Evolutionary conservation across 2,329 filamentous ascomycete species (phyloP).

Genomic region (Trichoderma endophyticum): DNA sequence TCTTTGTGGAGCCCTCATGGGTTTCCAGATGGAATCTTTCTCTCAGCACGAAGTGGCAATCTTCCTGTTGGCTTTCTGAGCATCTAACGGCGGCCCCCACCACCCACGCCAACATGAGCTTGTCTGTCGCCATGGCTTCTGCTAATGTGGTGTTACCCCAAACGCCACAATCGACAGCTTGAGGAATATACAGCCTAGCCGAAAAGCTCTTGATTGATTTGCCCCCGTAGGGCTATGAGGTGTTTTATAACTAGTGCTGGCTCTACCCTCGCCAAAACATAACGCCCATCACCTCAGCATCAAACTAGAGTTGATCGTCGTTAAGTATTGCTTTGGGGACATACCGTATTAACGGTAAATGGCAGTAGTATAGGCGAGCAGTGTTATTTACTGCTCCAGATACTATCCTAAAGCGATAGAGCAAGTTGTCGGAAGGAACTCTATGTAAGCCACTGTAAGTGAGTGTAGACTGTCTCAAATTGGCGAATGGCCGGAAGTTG

Average conservation of each 20-base stretch:
- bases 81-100: not conserved
- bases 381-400: not conserved
- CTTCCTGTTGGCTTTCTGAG: not conserved
- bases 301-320: not conserved
- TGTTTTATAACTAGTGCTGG: too few species aligned
- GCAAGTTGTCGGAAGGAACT: too few species aligned
- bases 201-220: not conserved
- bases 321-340: not conserved
- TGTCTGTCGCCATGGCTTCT: not conserved
- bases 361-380: not conserved
- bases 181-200: not conserved
- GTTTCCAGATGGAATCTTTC: not conserved
- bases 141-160: not conserved
- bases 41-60: not conserved
- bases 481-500: too few species aligned
- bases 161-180: not conserved
- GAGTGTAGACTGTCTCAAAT: too few species aligned
- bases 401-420: not conserved
- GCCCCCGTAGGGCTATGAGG: not conserved
- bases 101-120: not conserved
- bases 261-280: too few species aligned
- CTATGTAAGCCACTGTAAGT: too few species aligned
- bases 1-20: not conserved
- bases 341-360: not conserved
- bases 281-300: not conserved